A percentile compares a stretch with the other conserved stretches of the same genome.
Conservation (phyloP, 2,329 filamentous ascomycete species). For the Penicillium sp. region DNA sequence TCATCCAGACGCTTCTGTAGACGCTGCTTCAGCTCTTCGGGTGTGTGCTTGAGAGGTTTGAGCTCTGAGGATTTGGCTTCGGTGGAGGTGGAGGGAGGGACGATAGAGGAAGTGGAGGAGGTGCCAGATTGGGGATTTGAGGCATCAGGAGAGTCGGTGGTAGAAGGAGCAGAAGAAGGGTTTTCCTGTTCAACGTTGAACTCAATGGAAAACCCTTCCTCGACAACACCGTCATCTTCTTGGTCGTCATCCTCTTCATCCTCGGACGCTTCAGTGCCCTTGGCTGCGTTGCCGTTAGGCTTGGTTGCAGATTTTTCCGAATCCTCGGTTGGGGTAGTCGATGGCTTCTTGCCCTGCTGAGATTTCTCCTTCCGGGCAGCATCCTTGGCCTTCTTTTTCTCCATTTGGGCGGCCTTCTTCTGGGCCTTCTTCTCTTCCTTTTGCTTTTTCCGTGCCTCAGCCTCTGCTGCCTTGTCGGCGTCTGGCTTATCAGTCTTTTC, state of each 20-base stretch:
- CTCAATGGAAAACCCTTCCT: slow-evolving; percentile 52
- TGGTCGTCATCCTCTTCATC: slow-evolving; percentile 29
- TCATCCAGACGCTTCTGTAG: slow-evolving; percentile 80
- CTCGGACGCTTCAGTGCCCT: slow-evolving; percentile 21
- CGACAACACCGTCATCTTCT: slow-evolving; percentile 40
- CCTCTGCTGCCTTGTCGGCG: slow-evolving; percentile 31
- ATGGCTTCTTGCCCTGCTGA: slow-evolving; percentile 27
- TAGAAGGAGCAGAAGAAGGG: slow-evolving; percentile 44
- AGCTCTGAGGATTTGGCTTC: slow-evolving; percentile 40
- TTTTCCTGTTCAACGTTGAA: slow-evolving; percentile 42
- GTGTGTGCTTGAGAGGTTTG: slow-evolving; percentile 66
- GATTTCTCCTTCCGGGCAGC: slow-evolving; percentile 35
- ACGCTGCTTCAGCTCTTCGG: slow-evolving; percentile 71
- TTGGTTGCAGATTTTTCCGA: slow-evolving; percentile 24
- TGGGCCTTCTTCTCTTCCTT: slow-evolving; percentile 42
- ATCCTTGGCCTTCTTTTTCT: slow-evolving; percentile 48
- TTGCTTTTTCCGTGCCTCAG: slow-evolving; percentile 37
- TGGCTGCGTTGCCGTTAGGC: slow-evolving; percentile 13
- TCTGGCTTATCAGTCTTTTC: slow-evolving; percentile 25
- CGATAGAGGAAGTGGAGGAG: slow-evolving; percentile 68
- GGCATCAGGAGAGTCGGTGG: slow-evolving; percentile 61
- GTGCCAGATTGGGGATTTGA: slow-evolving; percentile 52
- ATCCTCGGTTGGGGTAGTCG: slow-evolving; percentile 17
- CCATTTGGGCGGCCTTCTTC: slow-evolving; percentile 53
- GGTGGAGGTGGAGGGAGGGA: slow-evolving; percentile 42